phyloP scores from a whole-genome alignment of 768 basidiomycete species.

The Boletales sp. region DNA sequence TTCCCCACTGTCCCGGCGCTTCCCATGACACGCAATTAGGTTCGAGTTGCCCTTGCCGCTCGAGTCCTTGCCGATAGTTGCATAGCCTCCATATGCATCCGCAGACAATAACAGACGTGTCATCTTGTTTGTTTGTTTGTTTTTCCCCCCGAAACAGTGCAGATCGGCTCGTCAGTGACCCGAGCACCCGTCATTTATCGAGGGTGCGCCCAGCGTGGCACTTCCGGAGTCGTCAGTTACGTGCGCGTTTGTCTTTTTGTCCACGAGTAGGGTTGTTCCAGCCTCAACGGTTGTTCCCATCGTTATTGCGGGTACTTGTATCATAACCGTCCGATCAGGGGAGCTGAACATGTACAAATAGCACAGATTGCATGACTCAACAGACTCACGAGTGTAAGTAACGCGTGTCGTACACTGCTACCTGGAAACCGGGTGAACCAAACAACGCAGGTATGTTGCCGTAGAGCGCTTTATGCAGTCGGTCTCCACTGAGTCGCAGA shows the following conservation, averaged over 20 bases:
- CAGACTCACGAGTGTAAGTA: conserved; percentile 11
- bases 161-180: too few species aligned
- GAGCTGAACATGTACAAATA: background rate
- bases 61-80: conserved; percentile 8
- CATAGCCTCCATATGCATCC: conserved; percentile 13
- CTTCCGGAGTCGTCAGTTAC: conserved; percentile 6
- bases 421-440: conserved; percentile 4
- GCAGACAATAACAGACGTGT: background rate
- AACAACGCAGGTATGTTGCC: conserved; percentile 15
- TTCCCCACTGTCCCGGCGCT: too few species aligned
- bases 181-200: background rate
- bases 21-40: background rate
- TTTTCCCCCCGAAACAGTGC: too few species aligned
- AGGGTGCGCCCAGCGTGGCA: conserved; percentile 2
- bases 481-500: conserved; percentile 41
- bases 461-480: conserved; percentile 35
- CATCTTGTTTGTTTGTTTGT: too few species aligned
- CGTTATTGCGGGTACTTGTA: background rate
- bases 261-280: conserved; percentile 16
- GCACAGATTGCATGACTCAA: background rate
- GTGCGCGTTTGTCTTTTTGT: background rate
- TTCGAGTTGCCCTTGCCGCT: background rate
- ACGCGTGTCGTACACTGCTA: conserved; percentile 2
- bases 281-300: conserved; percentile 1
- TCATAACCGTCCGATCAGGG: background rate